Evolutionary conservation across 495 filamentous ascomycete genomes (phyloP), one percentile per base, ranked within the genome.

Genomic region (Zalerion maritima): DNA sequence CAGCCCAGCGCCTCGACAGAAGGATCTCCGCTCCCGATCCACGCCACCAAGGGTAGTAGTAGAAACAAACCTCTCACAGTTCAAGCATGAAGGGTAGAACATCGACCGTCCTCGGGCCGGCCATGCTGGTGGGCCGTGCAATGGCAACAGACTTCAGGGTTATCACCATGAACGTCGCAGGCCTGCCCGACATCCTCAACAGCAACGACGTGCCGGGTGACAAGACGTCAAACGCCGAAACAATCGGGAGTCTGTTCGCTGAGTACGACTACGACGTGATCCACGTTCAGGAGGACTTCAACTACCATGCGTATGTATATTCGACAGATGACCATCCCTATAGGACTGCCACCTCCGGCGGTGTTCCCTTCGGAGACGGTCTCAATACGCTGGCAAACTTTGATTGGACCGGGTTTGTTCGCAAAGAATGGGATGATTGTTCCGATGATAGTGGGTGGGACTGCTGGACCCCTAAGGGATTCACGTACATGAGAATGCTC

Each of bases 241-340:
- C 41, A 24, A 65, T 68, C 21, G 71, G 64, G 4, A 43, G 46
- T 28, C 54, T 56, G 31, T 68, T 72, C 26, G 38, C 56, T 4
- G 25, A 60, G 37, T 67, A 63, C 35, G 57, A 49, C 30, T 71
- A 66, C 49, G 66, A 69, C 36, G 46, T 76, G 18, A 65, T 75
- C 44, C 58, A 77, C 36, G 50, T 71, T 27, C 70, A 78, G 42
- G 71, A 78, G 60, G 69, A 77, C 43, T 77, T 77, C 56, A 71
- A 71, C 52, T 77, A 71, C 45, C 71, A 76, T 40, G 64, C 64
- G 5, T 45, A 57, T 30, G 54, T 76, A 32, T 75, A 74, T 44
- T 46, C 40, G 1, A 60, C 61, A 14, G 63, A 73, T 41, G 50
- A 41, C 22, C 71, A 75, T 42, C 54, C 60, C 10, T 66, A 69